Base-by-base conservation (phyloP, 441 rosid genomes). In the Capsella rubella region DNA sequence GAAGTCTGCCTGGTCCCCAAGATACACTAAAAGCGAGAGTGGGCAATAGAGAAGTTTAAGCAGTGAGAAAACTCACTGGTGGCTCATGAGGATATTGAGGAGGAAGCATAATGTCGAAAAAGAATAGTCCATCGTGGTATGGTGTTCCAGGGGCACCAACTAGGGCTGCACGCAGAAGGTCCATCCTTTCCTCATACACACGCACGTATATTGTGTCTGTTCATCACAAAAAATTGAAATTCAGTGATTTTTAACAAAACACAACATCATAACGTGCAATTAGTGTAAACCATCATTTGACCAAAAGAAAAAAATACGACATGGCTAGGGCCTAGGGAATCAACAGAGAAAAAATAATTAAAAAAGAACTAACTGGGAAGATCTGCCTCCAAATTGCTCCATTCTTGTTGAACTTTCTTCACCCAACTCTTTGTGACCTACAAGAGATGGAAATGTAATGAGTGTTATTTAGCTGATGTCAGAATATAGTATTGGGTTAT, bases 141-240 rank as follows among this genome's bases (percentile, higher is more conserved):
- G 97, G 99, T 42, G 95, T 92, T 58, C 96, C 97, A 49, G 90
- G 83, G 34, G 91, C 85, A 68, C 99, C 99, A 50, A 92, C 81
- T 39, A 95, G 73, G 54, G 87, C 93, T 64, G 97, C 96, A 62
- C 92, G 87, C 43, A 92, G 54, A 58, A 95, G 93, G 81, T 92
- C 96, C 82, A 89, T 86, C 87, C 95, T 89, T 65, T 89, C 94
- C 83, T 89, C 99, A 6, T 79, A 95, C 72, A 80, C 78, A 49
- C 96, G 97, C 61, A 90, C 90, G 11, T 84, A 92, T 46, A 95
- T 90, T 47, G 90, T 86, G 73, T 88, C 99, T 92, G 85, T 75
- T 28, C 46, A 78, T 40, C 61, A 66, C 12, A 76, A 45, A 67
- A 21, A 39, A 3, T 10, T 54, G 8, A 59, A 40, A 12, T 21